Conservation (phyloP, 23 red algal species). For the Porphyridium purpureum region DNA sequence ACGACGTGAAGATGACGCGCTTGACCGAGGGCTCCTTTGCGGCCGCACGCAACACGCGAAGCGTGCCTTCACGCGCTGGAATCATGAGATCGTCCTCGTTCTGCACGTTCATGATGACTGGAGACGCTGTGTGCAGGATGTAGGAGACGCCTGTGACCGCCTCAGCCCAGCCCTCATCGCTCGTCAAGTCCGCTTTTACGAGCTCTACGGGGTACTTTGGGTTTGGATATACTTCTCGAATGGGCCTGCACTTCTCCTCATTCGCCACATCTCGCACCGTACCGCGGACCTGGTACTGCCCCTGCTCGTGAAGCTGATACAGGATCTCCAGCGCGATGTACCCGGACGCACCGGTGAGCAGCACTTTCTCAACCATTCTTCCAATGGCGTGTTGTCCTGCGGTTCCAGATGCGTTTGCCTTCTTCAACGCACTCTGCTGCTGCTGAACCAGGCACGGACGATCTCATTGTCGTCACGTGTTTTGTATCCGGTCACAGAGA, state of each 20-base stretch:
- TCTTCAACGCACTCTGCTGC: too few species aligned
- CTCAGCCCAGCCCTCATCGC: conserved; percentile 21
- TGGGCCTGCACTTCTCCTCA: conserved; percentile 9
- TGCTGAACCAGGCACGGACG: too few species aligned
- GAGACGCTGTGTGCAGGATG: conserved; percentile 50
- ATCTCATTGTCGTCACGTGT: too few species aligned
- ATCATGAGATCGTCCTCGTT: conserved; percentile 30
- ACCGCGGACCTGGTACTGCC: conserved; percentile 56
- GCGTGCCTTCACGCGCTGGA: conserved; percentile 48
- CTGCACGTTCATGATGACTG: conserved; percentile 10
- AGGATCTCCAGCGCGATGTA: conserved; percentile 32
- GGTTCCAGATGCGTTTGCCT: too few species aligned
- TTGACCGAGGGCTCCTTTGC: conserved; percentile 4
- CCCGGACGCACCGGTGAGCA: conserved; percentile 38
- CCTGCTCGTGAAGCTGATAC: conserved; percentile 22
- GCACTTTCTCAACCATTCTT: conserved; percentile 25
- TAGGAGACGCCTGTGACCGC: conserved; percentile 16
- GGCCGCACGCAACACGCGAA: conserved; percentile 14
- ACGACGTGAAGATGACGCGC: conserved; percentile 56
- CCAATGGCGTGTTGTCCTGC: too few species aligned
- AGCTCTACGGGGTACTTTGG: neutral
- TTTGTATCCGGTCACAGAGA: too few species aligned
- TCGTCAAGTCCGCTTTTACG: conserved; percentile 22
- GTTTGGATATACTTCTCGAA: conserved; percentile 12
- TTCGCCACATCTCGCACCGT: conserved; percentile 32